Conservation (phyloP, 257 asterid genomes). For the Gentiana straminea region DNA sequence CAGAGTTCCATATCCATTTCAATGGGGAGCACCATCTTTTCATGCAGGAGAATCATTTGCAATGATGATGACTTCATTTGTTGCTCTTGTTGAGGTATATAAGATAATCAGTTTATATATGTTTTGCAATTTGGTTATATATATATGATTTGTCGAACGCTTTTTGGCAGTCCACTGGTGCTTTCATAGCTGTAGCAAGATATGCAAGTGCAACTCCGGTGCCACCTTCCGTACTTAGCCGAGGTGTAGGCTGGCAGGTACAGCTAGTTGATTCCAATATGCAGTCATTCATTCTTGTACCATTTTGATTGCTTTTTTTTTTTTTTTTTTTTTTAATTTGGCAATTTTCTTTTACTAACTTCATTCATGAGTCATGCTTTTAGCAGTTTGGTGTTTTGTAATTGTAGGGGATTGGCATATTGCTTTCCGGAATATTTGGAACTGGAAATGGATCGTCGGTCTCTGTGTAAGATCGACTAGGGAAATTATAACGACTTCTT, state of each 20-base stretch:
- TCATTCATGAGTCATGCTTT: neutral
- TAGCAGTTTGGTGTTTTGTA: neutral
- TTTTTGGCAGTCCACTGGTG: constrained; percentile 72
- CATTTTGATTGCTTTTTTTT: too few relatives aligned
- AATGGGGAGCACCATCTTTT: constrained; percentile 94
- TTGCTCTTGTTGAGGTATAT: constrained; percentile 78
- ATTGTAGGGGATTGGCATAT: constrained; percentile 76
- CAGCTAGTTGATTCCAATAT: too few relatives aligned
- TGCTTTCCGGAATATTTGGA: constrained; percentile 77
- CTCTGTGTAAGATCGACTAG: constrained; percentile 49
- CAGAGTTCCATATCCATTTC: constrained; percentile 87
- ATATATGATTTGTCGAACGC: neutral
- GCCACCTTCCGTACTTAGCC: constrained; percentile 94
- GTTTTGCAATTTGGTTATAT: neutral
- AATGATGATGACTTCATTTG: constrained; percentile 92
- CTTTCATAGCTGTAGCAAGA: constrained; percentile 76
- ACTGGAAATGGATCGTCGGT: constrained; percentile 90
- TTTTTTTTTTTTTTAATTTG: too few relatives aligned
- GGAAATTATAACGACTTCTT: neutral
- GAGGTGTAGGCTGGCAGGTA: constrained; percentile 99
- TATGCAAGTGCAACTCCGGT: constrained; percentile 89
- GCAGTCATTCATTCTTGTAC: too few relatives aligned
- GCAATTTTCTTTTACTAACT: too few relatives aligned
- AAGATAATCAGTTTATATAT: neutral
- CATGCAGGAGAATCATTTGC: constrained; percentile 93